Evolutionary conservation across 441 rosid species (phyloP), one percentile per base, ranked within the genome.

Genomic region (Raphanus hybrid): DNA sequence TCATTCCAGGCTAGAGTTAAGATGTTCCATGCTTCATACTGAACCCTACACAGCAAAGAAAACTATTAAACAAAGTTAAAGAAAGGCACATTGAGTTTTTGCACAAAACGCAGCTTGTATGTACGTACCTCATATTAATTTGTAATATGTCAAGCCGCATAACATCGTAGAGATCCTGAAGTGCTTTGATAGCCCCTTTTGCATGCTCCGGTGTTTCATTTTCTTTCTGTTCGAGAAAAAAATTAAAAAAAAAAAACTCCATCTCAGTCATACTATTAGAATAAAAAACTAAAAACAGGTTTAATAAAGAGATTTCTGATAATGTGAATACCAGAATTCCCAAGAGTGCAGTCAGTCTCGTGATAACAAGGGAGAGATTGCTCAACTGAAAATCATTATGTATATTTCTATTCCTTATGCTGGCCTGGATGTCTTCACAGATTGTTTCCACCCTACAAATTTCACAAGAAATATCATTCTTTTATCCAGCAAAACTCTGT

Each of bases 161-260:
- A 83, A 96, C 97, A 89, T 96, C 99, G 69, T 93, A 92, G 58
- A 96, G 92, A 92, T 93, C 98, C 70, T 86, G 99, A 83, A 92
- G 92, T 85, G 99, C 97, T 84, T 93, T 82, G 74, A 96, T 74
- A 4, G 98, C 98, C 64, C 98, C 98, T 72, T 88, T 88, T 76
- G 84, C 85, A 78, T 82, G 84, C 77, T 91, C 98, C 0, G 88
- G 86, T 23, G 87, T 86, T 83, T 88, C 92, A 50, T 84, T 77
- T 80, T 85, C 90, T 90, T 89, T 93, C 99, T 96, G 87, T 14
- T 15, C 70, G 59, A 35, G 69, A 27, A 29, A 29, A 29, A 29
- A 27, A 27, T 27, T 27, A 29, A 4, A 64, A 62, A 18, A 27
- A 52, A n/a, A 15, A 70, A 64, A 37, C 43, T 29, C 34, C 5